Evolutionary conservation across 2,329 filamentous ascomycete species (phyloP), one percentile per base, ranked within the genome.

Genomic region (Trichoderma guizhouense): DNA sequence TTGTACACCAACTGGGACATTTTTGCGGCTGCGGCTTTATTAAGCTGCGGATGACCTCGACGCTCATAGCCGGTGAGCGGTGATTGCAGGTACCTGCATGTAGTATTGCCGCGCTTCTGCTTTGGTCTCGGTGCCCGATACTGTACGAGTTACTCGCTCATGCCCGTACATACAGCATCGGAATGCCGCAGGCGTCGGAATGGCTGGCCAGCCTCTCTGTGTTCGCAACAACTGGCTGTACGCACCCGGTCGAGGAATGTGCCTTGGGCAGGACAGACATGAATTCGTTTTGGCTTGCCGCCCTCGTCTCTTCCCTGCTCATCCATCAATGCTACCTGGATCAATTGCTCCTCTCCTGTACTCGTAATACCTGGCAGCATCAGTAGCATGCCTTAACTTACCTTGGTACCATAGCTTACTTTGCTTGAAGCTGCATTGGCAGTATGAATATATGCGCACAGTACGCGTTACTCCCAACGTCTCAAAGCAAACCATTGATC

Each of bases 181-280:
- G 69, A 71, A 71, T 71, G 69, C 32, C 60, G 61, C 69, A 71
- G 60, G 51, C 26, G 12, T 60, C 21, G 69, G 51, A 51, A 51
- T 39, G 53, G 53, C 34, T 61, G 65, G 51, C 18, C 65, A 47
- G 43, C 15, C 21, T 43, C 58, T 39, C 57, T 39, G 47, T 69
- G 28, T 53, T 39, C 47, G 43, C 15, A 34, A 57, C 18, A 32
- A 32, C 32, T n/a, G 57, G 18, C 9, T 60, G 69, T 66, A 60
- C 53, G 36, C 30, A 71, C 30, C 47, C 43, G 34, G 30, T 24
- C 34, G 36, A 57, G 68, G 30, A 70, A 70, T 70, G 58, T 32
- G 28, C 32, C 14, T 14, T 60, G 51, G 36, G 24, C 57, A 68
- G 36, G 36, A 34, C 57, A 68, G 15, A 39, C 11, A 57, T 24